A percentile compares a stretch with the other conserved stretches of the same genome.
phyloP scores from a whole-genome alignment of 1,284 basidiomycete species.

The Ceraceosorus guamensis region DNA sequence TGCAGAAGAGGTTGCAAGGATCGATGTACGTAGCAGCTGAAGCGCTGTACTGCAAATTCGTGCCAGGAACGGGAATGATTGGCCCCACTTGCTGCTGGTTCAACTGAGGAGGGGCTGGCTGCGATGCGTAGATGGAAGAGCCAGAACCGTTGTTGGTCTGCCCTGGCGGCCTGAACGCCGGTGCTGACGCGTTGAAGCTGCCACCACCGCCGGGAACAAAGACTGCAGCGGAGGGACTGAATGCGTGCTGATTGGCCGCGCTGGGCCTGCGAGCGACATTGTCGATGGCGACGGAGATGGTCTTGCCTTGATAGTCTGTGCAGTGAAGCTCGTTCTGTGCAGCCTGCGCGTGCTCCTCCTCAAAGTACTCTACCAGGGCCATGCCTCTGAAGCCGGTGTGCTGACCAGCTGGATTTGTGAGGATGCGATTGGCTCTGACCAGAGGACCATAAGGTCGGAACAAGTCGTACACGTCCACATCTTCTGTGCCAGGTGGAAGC shows the following conservation, averaged over 20 bases:
- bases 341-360: slow-evolving; percentile 26
- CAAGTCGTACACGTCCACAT: slow-evolving; percentile 30
- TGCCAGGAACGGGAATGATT: slow-evolving; percentile 13
- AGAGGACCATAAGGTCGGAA: slow-evolving; percentile 38
- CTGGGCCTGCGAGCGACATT: slow-evolving; percentile 8
- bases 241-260: slow-evolving; percentile 6
- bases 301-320: slow-evolving; percentile 28
- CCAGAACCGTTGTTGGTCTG: slow-evolving; percentile 21
- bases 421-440: slow-evolving; percentile 23
- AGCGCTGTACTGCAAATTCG: slow-evolving; percentile 30
- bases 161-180: slow-evolving; percentile 22
- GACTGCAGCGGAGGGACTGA: slow-evolving; percentile 23
- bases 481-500: slow-evolving; percentile 27
- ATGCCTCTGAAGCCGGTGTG: slow-evolving; percentile 40
- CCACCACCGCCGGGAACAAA: slow-evolving; percentile 21
- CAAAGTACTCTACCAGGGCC: slow-evolving; percentile 30
- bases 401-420: slow-evolving; percentile 29
- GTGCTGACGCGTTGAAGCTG: slow-evolving; percentile 25
- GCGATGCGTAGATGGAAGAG: slow-evolving; percentile 23
- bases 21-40: slow-evolving; percentile 36
- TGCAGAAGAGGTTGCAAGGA: slow-evolving; percentile 44
- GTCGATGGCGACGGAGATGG: slow-evolving; percentile 36
- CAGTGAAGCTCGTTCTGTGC: slow-evolving; percentile 38
- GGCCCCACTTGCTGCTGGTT: slow-evolving; percentile 13
- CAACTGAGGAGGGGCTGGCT: slow-evolving; percentile 2